A percentile compares a stretch with the other conserved stretches of the same genome.
phyloP scores from a whole-genome alignment of 768 basidiomycete species.

The Boletales sp. region DNA sequence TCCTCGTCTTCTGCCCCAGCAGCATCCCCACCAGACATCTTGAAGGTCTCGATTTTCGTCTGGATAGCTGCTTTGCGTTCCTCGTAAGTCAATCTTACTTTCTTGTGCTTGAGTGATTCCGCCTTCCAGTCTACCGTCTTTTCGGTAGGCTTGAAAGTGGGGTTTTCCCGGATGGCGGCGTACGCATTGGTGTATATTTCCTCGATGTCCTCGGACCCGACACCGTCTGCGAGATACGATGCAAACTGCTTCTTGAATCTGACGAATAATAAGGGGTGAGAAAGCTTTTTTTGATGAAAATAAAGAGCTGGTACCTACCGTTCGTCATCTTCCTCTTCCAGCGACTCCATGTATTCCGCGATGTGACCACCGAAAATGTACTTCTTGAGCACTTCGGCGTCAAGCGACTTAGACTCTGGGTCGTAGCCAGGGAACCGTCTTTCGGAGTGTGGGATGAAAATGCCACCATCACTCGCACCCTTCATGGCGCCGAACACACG shows the following conservation, averaged over 20 bases:
- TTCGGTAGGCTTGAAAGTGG: constrained; percentile 82
- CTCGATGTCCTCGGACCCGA: constrained; percentile 96
- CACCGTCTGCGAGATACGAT: constrained; percentile 89
- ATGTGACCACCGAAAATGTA: constrained; percentile 98
- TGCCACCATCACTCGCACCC: constrained; percentile 96
- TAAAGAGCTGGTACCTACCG: constrained; percentile 43
- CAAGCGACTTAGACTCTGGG: constrained; percentile 86
- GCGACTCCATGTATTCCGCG: constrained; percentile 98
- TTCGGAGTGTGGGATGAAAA: constrained; percentile 96
- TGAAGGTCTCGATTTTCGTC: constrained; percentile 87
- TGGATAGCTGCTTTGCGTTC: constrained; percentile 80
- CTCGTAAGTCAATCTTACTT: constrained; percentile 63
- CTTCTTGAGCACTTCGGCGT: constrained; percentile 92
- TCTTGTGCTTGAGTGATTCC: constrained; percentile 71
- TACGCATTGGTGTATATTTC: constrained; percentile 93
- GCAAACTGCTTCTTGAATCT: constrained; percentile 99
- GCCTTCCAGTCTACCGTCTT: constrained; percentile 91
- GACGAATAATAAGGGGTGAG: constrained; percentile 3
- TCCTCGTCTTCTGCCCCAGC: constrained; percentile 43
- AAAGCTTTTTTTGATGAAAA: background rate
- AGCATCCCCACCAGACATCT: constrained; percentile 51
- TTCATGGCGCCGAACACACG: constrained; percentile 99
- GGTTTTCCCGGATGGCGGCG: constrained; percentile 94
- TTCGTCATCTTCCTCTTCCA: constrained; percentile 99
- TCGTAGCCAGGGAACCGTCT: constrained; percentile 99